Conservation (phyloP, 2,329 filamentous ascomycete genomes). For the Phialemoniopsis sp. region DNA sequence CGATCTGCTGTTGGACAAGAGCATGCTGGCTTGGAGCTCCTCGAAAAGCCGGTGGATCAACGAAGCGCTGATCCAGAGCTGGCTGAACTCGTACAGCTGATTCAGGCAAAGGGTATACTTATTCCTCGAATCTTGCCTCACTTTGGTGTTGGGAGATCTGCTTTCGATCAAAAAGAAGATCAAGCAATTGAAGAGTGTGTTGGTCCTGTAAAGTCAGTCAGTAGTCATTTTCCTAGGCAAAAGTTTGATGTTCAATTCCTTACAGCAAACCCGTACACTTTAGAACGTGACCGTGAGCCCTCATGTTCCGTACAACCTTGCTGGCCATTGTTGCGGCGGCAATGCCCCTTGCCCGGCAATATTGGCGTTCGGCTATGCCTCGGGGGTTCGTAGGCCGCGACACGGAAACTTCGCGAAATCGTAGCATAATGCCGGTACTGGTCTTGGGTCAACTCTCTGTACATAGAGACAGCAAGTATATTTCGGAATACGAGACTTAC, state of each 20-base stretch:
- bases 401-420: conserved; percentile 9
- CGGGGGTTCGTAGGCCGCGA: conserved; percentile 2
- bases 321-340: conserved; percentile 10
- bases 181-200: conserved; percentile 9
- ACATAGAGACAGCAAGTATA: too few relatives aligned
- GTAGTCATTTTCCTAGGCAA: too few relatives aligned
- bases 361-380: conserved; percentile 3
- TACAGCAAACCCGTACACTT: conserved; percentile 9
- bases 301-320: conserved; percentile 9
- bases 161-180: conserved; percentile 9
- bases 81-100: conserved; percentile 10
- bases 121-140: conserved; percentile 7
- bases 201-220: conserved; percentile 6
- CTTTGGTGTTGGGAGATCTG: conserved; percentile 1
- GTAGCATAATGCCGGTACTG: conserved; percentile 10
- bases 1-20: background rate
- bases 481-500: too few relatives aligned
- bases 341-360: conserved; percentile 9
- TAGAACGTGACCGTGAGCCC: conserved; percentile 7
- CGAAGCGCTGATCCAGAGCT: conserved; percentile 9
- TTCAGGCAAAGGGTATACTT: conserved; percentile 10
- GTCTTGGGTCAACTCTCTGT: too few relatives aligned
- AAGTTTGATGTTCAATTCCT: background rate
- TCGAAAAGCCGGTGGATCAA: conserved; percentile 9
- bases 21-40: conserved; percentile 4